Base-by-base conservation (phyloP, 2,329 filamentous ascomycete species). In the Epichloe sp. region DNA sequence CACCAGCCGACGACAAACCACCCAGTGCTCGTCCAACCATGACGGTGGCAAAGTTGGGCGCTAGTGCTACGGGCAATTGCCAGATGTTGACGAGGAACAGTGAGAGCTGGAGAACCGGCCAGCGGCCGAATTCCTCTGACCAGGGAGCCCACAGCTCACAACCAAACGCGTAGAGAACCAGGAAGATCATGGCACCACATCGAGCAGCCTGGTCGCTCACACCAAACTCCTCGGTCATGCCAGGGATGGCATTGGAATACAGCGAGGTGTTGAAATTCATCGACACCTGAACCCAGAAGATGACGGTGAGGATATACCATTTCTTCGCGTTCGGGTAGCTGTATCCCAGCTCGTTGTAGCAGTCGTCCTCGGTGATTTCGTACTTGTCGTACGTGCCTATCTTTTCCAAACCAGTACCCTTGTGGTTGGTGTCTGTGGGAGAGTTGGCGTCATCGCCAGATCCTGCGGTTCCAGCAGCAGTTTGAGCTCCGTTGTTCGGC, bases 81-180 rank as follows among this genome's bases (percentile, higher is more conserved):
- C 78, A 93, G 51, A 91, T 66, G 59, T 93, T 93, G 65, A 90
- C 85, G 11, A 93, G 70, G 56, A 85, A 76, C 50, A 93, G 68
- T 38, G 81, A 86, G 23, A 76, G 68, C 71, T 91, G 87, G 21
- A 91, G 73, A 51, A 93, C 77, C 2, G 83, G 83, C 71, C 82
- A 85, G 47, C 88, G 79, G 19, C 88, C 88, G 47, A 91, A 73
- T 60, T 93, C 88, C 64, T 94, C 88, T 44, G 80, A 86, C 85
- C 87, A 93, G 0, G 88, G 88, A 0, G 88, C 88, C 88, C 88
- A 93, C 0, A 91, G 75, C 65, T 93, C 88, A 64, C 88, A 93
- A 37, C 88, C 88, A 63, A 93, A 90, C 38, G 86, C 87, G 64
- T 94, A 93, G 2, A 82, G 66, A 48, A 93, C 76, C 40, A 94